Evolutionary conservation across 2,329 filamentous ascomycete species (phyloP), one percentile per base, ranked within the genome.

Genomic region (Aspergillus cejpii): DNA sequence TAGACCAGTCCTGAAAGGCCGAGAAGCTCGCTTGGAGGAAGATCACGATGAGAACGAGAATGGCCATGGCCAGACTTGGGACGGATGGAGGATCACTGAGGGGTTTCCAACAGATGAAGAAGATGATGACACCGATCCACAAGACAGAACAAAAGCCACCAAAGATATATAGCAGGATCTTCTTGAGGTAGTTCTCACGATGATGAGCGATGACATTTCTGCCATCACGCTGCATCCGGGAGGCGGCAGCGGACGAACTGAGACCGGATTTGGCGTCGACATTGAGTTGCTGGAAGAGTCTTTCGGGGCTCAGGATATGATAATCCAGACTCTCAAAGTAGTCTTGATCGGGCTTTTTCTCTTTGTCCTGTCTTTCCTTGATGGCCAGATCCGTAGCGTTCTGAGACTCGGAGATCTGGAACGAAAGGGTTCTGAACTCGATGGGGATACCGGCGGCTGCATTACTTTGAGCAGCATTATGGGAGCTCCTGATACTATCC

Each of bases 81-180:
- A 76, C 57, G 0, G 81, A 78, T 3, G 85, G 84, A 6, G 84
- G 85, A 12, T 84, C 62, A 20, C 85, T 85, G 0, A 90, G 76
- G 0, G 85, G 86, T 51, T 77, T 80, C 84, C 85, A 91, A 8
- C 84, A 81, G 48, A 90, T 69, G 59, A 89, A 87, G 52, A 90
- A 85, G 6, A 91, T 75, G 36, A 89, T 75, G 5, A 79, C 74
- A 19, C 83, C 85, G 3, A 83, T 61, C 40, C 89, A 76, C 2
- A 90, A 73, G 34, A 91, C 78, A 1, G 80, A 76, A n/a, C 86
- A 85, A 53, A 90, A 91, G 2, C 85, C 85, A 53, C 83, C 83
- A 66, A 88, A 89, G 58, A 89, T 79, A 66, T 90, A 90, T 12
- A 76, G 77, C 28, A 83, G 67, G 2, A 82, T 74, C 51, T 79